Evolutionary conservation across 2,329 filamentous ascomycete species (phyloP).

Genomic region (Xylaria sp.): DNA sequence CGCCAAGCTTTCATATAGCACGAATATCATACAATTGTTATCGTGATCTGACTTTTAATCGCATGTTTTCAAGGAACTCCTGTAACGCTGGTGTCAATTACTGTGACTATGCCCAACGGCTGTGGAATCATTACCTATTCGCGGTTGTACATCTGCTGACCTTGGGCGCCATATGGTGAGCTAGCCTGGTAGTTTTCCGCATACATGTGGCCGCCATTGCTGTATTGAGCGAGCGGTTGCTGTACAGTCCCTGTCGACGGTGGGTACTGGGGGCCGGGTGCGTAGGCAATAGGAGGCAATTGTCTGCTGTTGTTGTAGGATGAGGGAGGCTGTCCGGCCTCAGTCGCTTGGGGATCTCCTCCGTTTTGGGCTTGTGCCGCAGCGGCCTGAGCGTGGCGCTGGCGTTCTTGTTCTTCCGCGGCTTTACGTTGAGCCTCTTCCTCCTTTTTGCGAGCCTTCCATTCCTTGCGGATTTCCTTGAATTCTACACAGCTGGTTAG

Average conservation of each 20-base stretch:
- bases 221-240: slow-evolving; percentile 63
- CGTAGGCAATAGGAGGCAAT: slow-evolving; percentile 80
- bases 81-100: slow-evolving; percentile 14
- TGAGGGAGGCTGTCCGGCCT: slow-evolving; percentile 66
- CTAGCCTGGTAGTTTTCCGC: slow-evolving; percentile 60
- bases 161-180: slow-evolving; percentile 67
- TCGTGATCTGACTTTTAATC: background rate
- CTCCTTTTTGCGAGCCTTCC: slow-evolving; percentile 99
- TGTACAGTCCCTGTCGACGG: slow-evolving; percentile 64
- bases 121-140: slow-evolving; percentile 46
- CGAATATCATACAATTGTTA: slow-evolving; percentile 27
- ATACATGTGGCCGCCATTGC: slow-evolving; percentile 64
- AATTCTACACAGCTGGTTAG: slow-evolving; percentile 75
- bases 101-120: background rate
- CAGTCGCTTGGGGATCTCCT: slow-evolving; percentile 60
- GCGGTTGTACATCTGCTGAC: slow-evolving; percentile 70
- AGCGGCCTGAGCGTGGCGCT: slow-evolving; percentile 60
- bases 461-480: slow-evolving; percentile 98
- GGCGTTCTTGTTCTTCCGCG: slow-evolving; percentile 84
- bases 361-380: slow-evolving; percentile 67
- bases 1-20: slow-evolving; percentile 29
- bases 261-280: slow-evolving; percentile 74
- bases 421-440: slow-evolving; percentile 91
- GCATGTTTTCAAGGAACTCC: background rate
- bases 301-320: slow-evolving; percentile 72